Base-by-base conservation (phyloP, 2,329 filamentous ascomycete genomes). In the Exophiala bonariae region DNA sequence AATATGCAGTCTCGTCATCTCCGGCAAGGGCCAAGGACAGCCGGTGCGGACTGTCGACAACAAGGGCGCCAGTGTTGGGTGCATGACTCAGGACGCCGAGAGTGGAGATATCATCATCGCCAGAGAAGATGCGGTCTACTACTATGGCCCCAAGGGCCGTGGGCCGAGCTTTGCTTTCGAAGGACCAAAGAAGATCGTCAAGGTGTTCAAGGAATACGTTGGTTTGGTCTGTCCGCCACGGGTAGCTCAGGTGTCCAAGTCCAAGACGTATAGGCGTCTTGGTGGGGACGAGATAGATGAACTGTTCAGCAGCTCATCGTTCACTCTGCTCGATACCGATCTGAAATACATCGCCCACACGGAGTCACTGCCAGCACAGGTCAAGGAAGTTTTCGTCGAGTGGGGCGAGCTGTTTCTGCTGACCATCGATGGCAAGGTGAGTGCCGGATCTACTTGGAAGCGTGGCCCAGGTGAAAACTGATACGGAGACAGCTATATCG, bases 401-500 rank as follows among this genome's bases (percentile, higher is more conserved):
- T 97, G 93, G 93, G 90, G 87, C 1, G 88, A 95, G 60, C 74
- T 99, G 13, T 97, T 91, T 61, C 80, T 95, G n/a, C 76, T 97
- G 30, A 91, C 87, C 0, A 83, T 90, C 54, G 90, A 99, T 64
- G 92, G 93, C 57, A 97, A 96, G 78, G 87, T 91, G 70, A 58
- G 71, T 50, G n/a, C n/a, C n/a, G n/a, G n/a, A n/a, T n/a, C n/a
- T n/a, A n/a, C n/a, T n/a, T n/a, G n/a, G 9, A 10, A 4, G 42
- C 13, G n/a, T 3, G 19, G 18, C 11, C n/a, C n/a, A n/a, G 18
- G 14, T 38, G 9, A 38, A 39, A n/a, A 26, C 50, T 63, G 42
- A 63, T 50, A 36, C 61, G 65, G 20, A 69, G 11, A 7, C 54
- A 91, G 86, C 80, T 96, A 41, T 86, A 85, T 60, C 84, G 86